Conservation (phyloP, 805 yeast genomes). For the Cyberlindnera veronae region DNA sequence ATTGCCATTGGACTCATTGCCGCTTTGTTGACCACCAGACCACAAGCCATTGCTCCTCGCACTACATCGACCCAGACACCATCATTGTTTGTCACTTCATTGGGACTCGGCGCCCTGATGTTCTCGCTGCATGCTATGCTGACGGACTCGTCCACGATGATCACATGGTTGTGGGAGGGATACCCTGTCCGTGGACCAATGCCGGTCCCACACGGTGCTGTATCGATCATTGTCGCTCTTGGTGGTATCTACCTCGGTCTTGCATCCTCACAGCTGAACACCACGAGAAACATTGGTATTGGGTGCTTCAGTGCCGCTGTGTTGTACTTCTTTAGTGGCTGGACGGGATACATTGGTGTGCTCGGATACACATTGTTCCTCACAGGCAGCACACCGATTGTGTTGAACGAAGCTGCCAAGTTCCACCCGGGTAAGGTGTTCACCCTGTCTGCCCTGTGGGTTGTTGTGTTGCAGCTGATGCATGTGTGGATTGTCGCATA, state of each 20-base stretch:
- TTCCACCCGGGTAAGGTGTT: constrained; percentile 55
- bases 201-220: constrained; percentile 76
- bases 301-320: constrained; percentile 41
- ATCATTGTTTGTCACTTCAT: constrained; percentile 46
- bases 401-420: constrained; percentile 54
- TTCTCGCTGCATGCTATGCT: constrained; percentile 71
- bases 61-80: constrained; percentile 20
- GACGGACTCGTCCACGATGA: constrained; percentile 80
- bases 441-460: constrained; percentile 44
- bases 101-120: constrained; percentile 75
- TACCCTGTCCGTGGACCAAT: constrained; percentile 81
- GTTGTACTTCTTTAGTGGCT: constrained; percentile 52
- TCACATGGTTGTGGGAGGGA: constrained; percentile 97
- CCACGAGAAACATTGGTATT: constrained; percentile 37
- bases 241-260: constrained; percentile 52
- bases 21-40: constrained; percentile 57
- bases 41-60: constrained; percentile 1
- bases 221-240: constrained; percentile 57
- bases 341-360: constrained; percentile 79
- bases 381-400: constrained; percentile 59
- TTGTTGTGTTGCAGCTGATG: constrained; percentile 60
- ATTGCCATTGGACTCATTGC: constrained; percentile 57
- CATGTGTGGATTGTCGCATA: constrained; percentile 98
- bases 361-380: constrained; percentile 59
- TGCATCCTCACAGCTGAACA: constrained; percentile 16